Conservation (phyloP, 805 yeast genomes). For the Candida easanensis region DNA sequence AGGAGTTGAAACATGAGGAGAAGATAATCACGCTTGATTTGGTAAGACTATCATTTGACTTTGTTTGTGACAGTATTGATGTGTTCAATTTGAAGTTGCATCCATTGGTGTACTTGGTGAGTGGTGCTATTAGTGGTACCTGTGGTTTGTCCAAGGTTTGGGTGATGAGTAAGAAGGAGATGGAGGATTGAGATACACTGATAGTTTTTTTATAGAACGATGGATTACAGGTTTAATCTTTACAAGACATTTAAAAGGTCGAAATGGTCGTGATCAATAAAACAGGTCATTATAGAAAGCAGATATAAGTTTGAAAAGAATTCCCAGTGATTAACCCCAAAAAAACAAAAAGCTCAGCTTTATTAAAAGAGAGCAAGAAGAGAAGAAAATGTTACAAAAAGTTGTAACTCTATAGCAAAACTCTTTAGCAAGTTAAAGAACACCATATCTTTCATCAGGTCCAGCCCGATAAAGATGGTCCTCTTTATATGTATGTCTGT, state of each 20-base stretch:
- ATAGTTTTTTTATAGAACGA: not conserved
- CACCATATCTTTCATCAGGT: not conserved
- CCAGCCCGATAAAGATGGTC: not conserved
- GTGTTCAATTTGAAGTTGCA: constrained; percentile 37
- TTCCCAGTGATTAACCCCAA: not conserved
- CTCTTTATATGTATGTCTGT: not conserved
- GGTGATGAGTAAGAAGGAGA: constrained; percentile 20
- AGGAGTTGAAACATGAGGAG: constrained; percentile 35
- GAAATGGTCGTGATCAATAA: constrained; percentile 1
- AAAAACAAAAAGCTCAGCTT: not conserved
- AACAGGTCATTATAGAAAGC: constrained; percentile 1
- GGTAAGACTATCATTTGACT: constrained; percentile 42
- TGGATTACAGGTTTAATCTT: not conserved
- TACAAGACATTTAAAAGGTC: not conserved
- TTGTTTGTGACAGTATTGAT: constrained; percentile 44
- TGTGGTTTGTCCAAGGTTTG: constrained; percentile 28
- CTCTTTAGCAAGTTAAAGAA: not conserved
- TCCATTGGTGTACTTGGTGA: constrained; percentile 20
- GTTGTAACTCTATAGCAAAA: not conserved
- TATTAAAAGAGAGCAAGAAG: not conserved
- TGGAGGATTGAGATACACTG: constrained; percentile 4
- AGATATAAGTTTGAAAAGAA: not conserved
- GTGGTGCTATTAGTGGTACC: constrained; percentile 25
- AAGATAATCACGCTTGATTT: constrained; percentile 38
- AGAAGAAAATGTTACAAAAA: too few species aligned